Evolutionary conservation across 192 early-diverging fungal species (phyloP), one percentile per base, ranked within the genome.

Genomic region (Coemansia erecta): DNA sequence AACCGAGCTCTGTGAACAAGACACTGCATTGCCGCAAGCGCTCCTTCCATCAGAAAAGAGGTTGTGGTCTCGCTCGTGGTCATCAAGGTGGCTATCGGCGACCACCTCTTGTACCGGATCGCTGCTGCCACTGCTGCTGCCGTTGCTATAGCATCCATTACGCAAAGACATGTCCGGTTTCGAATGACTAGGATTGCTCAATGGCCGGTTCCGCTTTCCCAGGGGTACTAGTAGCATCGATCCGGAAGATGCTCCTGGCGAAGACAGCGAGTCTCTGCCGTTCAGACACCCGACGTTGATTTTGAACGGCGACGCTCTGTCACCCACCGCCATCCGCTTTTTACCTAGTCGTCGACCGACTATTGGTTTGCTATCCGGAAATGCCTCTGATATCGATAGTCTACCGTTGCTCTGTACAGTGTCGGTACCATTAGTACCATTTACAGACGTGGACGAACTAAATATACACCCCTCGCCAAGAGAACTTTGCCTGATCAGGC

Each of bases 291-390:
- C 35, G 35, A 54, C 35, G 39, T 42, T 64, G 50, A 66, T 59
- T 24, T 59, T 69, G 22, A 69, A 64, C 22, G 54, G 51, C 4
- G 66, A 49, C 3, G 45, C 48, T 23, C 44, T 19, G 39, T 56
- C 40, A 6, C 53, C 52, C n/a, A 55, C 22, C 4, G 33, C 45
- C 53, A 47, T 44, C 15, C 61, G 61, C 52, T 63, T 56, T 56
- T 41, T 56, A 19, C 54, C 54, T 17, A 56, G 18, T 24, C 22
- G 37, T 15, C 54, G 39, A 13, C 54, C 54, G 6, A 26, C 54
- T 14, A 79, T 46, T 1, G 61, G 76, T 56, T 56, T 67, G 33
- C 76, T 72, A 14, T 79, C 76, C 1, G 76, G 76, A 24, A 79
- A 79, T 19, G 70, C 70, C 17, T 72, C 70, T 18, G 76, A 56